Evolutionary conservation across 1,284 basidiomycete species (phyloP).

Genomic region (Apiotrichum domesticum): DNA sequence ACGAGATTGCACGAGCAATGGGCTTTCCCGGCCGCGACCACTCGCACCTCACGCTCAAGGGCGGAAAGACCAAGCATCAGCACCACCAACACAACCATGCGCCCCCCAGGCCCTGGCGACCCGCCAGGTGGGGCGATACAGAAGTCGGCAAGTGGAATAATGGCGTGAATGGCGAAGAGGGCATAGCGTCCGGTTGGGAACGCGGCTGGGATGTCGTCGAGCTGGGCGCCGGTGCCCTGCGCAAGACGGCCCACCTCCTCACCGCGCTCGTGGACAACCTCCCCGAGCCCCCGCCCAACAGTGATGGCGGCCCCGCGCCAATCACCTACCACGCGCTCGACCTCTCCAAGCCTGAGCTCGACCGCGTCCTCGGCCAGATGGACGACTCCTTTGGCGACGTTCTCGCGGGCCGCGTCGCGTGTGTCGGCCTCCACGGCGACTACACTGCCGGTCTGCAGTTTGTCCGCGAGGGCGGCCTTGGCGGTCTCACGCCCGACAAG

Average conservation of each 20-base stretch:
- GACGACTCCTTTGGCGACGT: conserved; percentile 58
- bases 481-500: conserved; percentile 14
- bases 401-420: conserved; percentile 63
- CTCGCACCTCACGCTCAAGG: neutral
- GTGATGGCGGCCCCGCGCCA: conserved; percentile 46
- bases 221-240: conserved; percentile 77
- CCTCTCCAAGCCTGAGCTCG: conserved; percentile 77
- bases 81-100: conserved; percentile 1
- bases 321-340: conserved; percentile 91
- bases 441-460: conserved; percentile 69
- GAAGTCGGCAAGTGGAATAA: conserved; percentile 68
- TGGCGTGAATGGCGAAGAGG: conserved; percentile 53
- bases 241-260: conserved; percentile 86
- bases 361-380: conserved; percentile 70
- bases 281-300: conserved; percentile 25
- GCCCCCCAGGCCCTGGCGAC: conserved; percentile 32
- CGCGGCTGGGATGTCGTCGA: conserved; percentile 62
- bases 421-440: conserved; percentile 80
- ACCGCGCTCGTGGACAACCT: conserved; percentile 58
- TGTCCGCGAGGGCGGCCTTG: conserved; percentile 49
- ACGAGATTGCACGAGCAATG: conserved; percentile 53
- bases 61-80: neutral
- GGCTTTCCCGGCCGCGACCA: conserved; percentile 28
- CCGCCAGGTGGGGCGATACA: conserved; percentile 53
- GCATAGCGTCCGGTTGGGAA: conserved; percentile 30